Evolutionary conservation across 208 protist species (phyloP).

Genomic region (Trypanosoma congolense): DNA sequence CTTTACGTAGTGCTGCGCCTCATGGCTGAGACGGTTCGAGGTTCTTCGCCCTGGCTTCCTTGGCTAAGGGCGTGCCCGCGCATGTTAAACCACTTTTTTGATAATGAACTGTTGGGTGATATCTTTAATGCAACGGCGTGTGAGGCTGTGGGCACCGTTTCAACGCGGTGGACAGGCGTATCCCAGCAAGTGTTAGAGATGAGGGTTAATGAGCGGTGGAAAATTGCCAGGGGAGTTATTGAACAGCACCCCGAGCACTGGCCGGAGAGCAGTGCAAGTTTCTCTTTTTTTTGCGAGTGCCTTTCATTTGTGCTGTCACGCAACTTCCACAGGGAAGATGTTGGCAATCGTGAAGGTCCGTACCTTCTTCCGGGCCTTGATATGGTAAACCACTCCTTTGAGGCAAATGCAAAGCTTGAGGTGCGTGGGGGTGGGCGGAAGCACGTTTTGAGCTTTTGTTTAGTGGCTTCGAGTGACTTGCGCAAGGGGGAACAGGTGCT

Average conservation of each 20-base stretch:
- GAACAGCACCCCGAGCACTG: constrained; percentile 45
- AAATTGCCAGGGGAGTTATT: constrained; percentile 43
- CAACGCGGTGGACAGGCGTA: constrained; percentile 35
- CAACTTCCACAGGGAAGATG: constrained; percentile 83
- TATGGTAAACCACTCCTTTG: constrained; percentile 78
- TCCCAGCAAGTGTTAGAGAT: constrained; percentile 66
- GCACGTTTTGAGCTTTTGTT: constrained; percentile 63
- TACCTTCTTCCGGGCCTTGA: constrained; percentile 80
- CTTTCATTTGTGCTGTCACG: constrained; percentile 75
- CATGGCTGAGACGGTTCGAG: constrained; percentile 57
- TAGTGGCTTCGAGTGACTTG: constrained; percentile 53
- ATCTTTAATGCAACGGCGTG: constrained; percentile 22
- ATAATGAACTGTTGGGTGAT: constrained; percentile 19
- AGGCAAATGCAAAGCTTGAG: constrained; percentile 57
- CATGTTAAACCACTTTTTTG: constrained; percentile 70
- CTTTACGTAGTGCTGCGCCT: constrained; percentile 68
- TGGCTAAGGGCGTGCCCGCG: constrained; percentile 76
- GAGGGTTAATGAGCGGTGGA: constrained; percentile 43
- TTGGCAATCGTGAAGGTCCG: constrained; percentile 66
- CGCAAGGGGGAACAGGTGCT: constrained; percentile 69
- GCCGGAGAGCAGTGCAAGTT: constrained; percentile 36
- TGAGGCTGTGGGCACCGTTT: background rate
- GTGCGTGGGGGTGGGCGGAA: constrained; percentile 74
- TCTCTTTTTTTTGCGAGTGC: constrained; percentile 61
- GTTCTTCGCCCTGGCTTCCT: constrained; percentile 43